These are phyloP conservation scores for Fusarium verticillioides DNA, from an alignment of 2,329 filamentous ascomycete genomes.

Conservation along the genomic window DNA sequence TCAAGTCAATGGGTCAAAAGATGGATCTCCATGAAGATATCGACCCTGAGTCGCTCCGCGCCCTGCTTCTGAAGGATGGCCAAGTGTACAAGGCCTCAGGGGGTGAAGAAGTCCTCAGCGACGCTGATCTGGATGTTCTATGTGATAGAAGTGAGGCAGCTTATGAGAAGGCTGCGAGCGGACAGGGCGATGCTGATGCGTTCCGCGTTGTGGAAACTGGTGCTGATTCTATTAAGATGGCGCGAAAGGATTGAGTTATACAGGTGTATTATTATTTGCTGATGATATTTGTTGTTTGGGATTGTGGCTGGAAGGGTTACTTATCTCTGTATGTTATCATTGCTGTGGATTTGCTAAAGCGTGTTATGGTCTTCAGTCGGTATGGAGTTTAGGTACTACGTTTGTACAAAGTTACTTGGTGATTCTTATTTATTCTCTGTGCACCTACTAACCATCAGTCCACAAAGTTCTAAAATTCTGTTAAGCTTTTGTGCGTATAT, in stretches of 20 bases:
- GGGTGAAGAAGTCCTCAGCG: conserved; percentile 74
- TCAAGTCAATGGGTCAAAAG: conserved; percentile 75
- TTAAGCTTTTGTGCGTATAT: neutral
- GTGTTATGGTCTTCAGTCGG: neutral
- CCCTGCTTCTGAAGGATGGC: conserved; percentile 77
- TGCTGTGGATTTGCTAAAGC: conserved; percentile 4
- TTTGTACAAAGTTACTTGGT: neutral
- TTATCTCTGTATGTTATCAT: neutral
- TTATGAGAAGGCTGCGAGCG: conserved; percentile 79
- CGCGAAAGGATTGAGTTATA: conserved; percentile 34
- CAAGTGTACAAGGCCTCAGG: conserved; percentile 68
- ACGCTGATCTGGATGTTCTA: conserved; percentile 80
- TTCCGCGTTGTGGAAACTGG: conserved; percentile 87
- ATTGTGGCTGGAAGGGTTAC: neutral
- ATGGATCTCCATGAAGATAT: conserved; percentile 64
- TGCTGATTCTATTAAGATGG: conserved; percentile 61
- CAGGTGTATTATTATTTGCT: neutral
- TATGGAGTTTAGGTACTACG: neutral
- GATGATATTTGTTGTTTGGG: neutral
- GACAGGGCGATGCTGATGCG: conserved; percentile 75
- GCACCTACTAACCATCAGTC: rapidly evolving
- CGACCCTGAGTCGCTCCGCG: conserved; percentile 69
- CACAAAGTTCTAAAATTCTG: neutral
- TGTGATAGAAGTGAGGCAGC: conserved; percentile 78
- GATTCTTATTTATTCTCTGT: too few relatives aligned